Evolutionary conservation across 1,139 yeast species (phyloP), one percentile per base, ranked within the genome.

Genomic region (Suhomyces wounanorum): DNA sequence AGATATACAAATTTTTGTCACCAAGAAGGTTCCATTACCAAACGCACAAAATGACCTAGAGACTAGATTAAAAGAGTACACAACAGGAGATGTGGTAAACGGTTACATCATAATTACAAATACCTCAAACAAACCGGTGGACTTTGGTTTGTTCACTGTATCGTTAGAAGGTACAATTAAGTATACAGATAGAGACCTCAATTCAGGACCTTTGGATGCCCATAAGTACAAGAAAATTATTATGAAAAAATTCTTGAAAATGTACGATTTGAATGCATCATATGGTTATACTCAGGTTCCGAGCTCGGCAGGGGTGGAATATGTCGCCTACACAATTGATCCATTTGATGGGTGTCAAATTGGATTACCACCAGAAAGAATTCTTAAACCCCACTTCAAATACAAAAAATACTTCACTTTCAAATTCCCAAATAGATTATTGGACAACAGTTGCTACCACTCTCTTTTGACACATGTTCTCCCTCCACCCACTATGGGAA

Each of bases 401-500:
- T 83, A 84, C 61, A 85, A 85, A 60, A 85, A 85, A 62, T 80
- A 76, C 58, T 85, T 86, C 64, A 78, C 82, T 26, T 85, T 86
- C 65, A 83, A 78, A 61, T 77, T 86, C 51, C 92, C 91, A 0
- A 70, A 72, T 37, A 77, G 74, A 51, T 66, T 84, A 42, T 66
- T 86, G 40, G 91, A 85, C 59, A 78, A 77, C 35, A 68, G 77
- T 2, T 85, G 91, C 61, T 72, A 77, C 23, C 82, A 83, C 56
- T 77, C 79, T 39, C 67, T 78, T 14, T 67, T 77, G 35, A 70
- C 80, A 1, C 91, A 85, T 63, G 72, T 80, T 39, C 62, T 79
- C 45, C 74, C 86, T 8, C 91, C 91, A 0, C 90, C 91, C 11
- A 77, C 87, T 23, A 69, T 83, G 64, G 91, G 91, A 2, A 64